Evolutionary conservation across 805 yeast species (phyloP), one percentile per base, ranked within the genome.

Genomic region (Wickerhamiella australiensis): DNA sequence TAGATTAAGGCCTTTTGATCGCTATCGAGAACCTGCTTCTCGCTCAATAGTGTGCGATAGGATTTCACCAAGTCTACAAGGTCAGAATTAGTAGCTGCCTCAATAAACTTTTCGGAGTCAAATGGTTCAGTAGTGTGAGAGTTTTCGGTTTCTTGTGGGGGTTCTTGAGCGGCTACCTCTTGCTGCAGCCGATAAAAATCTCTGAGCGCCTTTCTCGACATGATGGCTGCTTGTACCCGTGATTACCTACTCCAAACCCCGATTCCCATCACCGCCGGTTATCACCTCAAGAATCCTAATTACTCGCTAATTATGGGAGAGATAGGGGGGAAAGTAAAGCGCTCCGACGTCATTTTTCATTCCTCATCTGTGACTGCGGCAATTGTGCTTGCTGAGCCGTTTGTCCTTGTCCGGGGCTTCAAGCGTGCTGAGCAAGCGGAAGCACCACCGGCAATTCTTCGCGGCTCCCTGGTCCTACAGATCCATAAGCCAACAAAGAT

Each of bases 381-480:
- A 21, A 52, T 59, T 20, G 54, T 55, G 7, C 75, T 87, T 15
- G 86, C 95, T 0, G 97, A 88, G 62, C 84, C 83, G 31, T 78
- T 74, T 36, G 66, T 88, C 13, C 88, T 81, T 58, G 73, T 88
- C 8, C 88, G 84, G 59, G 97, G 96, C 0, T 87, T 85, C 61
- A 78, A 78, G 22, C 68, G 76, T 0, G 66, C 73, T 8, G 94
- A 85, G 58, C 77, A 73, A 54, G 65, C 67, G 26, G 77, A 75
- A 17, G 68, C 82, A 42, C 85, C 90, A 3, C 94, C 96, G 0
- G 75, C 90, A 2, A 65, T 88, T 46, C 70, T 88, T 31, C 72
- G 97, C 49, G 97, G 97, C 1, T 77, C 87, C 25, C 66, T 88
- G 17, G 75, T 80, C 44, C 53, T 88, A 2, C 71, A 88, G 45